phyloP scores from a whole-genome alignment of 2,329 filamentous ascomycete species.

The Corinectria fuckeliana region DNA sequence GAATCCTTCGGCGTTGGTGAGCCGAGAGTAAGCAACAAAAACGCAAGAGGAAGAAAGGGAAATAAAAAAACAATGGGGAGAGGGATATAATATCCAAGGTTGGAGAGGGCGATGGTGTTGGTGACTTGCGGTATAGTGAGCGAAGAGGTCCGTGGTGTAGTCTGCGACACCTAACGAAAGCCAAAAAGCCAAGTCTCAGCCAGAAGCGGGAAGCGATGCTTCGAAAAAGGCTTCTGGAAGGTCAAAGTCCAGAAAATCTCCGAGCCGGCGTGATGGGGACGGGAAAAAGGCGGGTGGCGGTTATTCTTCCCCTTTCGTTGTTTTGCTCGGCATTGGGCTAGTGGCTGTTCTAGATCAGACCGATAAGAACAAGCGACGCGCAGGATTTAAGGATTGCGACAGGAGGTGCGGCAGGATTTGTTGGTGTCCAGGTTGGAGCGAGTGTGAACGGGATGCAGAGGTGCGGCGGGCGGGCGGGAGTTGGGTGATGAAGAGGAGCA shows the following conservation, averaged over 20 bases:
- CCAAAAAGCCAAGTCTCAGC: neutral
- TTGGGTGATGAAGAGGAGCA: too few relatives aligned
- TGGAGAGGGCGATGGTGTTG: too few relatives aligned
- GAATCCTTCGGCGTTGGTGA: neutral
- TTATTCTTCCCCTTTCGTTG: neutral
- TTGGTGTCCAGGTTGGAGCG: neutral
- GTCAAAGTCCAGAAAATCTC: constrained; percentile 12
- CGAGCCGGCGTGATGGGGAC: neutral
- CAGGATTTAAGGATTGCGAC: neutral
- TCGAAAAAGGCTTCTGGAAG: neutral
- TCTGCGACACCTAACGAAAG: neutral
- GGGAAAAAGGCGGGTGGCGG: constrained; percentile 3
- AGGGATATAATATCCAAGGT: neutral
- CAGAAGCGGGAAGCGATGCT: neutral
- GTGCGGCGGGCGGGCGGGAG: neutral
- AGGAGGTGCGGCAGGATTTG: neutral
- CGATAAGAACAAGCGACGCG: too few relatives aligned
- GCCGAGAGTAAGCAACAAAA: neutral
- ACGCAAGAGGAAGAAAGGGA: neutral
- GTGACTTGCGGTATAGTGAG: neutral
- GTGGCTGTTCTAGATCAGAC: neutral
- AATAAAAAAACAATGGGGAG: too few relatives aligned
- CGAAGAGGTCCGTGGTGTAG: neutral
- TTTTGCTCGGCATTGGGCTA: neutral
- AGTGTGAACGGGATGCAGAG: neutral